Base-by-base conservation (phyloP, 2,329 filamentous ascomycete species). In the Amauroascus niger region DNA sequence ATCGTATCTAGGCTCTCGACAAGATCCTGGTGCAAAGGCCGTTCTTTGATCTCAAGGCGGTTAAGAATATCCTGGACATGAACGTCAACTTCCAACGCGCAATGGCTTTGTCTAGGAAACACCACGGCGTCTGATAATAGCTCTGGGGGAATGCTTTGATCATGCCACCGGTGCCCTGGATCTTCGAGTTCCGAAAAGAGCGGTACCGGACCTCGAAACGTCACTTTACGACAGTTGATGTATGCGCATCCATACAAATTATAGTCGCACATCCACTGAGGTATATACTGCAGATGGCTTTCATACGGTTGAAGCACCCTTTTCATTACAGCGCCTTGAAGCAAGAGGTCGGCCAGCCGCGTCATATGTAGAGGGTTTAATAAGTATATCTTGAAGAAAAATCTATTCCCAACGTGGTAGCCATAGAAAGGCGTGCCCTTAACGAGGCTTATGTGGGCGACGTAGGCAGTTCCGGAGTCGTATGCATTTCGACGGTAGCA, bases 181-280 rank as follows among this genome's bases (percentile, higher is more conserved):
- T 73, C 75, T 54, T 78, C 77, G n/a, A 82, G 72, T 20, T 84
- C 77, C n/a, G 82, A 74, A 62, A 80, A 82, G 7, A 78, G 73
- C 0, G 90, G 90, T 1, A 96, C 74, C 0, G 89, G 89, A 1
- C 76, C 75, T 52, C 93, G 81, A 64, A 95, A 96, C 26, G 72
- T 76, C 1, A 83, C 80, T 58, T 81, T 86, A 8, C 75, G 75
- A 48, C 82, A 85, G 55, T 91, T 80, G 59, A 97, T 82, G 63
- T 91, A 94, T 53, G 82, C 84, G 65, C 93, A 98, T 6, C 94
- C 94, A 67, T 95, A 97, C 60, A 98, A 75, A 65, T 96, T 98
- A 74, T 94, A 98, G 68, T 98, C 94, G 59, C 85, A 86, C 93
- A 98, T 97, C 80, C 94, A 98, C 70, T 98, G 94, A 8, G 93